Percentiles rank a stretch among this genome's conserved stretches.
phyloP scores from a whole-genome alignment of 2,329 filamentous ascomycete species.

The Stemphylium lycopersici region DNA sequence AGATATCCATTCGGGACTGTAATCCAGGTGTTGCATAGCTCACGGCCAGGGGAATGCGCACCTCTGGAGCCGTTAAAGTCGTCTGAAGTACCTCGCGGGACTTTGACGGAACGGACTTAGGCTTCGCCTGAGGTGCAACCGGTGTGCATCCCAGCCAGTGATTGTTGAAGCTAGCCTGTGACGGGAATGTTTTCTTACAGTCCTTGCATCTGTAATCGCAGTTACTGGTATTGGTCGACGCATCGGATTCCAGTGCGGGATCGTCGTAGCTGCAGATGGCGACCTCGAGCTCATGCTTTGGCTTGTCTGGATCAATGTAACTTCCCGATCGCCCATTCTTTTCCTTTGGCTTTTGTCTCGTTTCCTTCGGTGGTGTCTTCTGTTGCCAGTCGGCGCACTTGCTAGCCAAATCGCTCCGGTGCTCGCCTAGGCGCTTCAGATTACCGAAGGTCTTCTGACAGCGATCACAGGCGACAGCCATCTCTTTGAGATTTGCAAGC shows the following conservation, averaged over 20 bases:
- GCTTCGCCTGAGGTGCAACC: neutral
- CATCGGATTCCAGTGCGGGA: conserved; percentile 3
- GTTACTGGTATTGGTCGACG: conserved; percentile 12
- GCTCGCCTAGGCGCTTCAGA: conserved; percentile 10
- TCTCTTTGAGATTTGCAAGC: neutral
- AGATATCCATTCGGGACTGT: neutral
- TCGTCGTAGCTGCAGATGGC: conserved; percentile 8
- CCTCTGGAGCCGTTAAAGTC: neutral
- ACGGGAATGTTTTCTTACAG: conserved; percentile 32
- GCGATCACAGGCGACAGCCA: conserved; percentile 15
- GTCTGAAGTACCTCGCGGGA: neutral
- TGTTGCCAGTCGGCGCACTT: conserved; percentile 24
- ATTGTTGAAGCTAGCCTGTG: conserved; percentile 16
- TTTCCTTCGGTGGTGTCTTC: conserved; percentile 1
- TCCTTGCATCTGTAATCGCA: conserved; percentile 17
- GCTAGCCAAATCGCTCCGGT: conserved; percentile 18
- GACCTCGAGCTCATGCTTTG: neutral
- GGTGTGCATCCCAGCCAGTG: conserved; percentile 33
- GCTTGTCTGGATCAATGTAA: conserved; percentile 21
- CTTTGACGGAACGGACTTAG: neutral
- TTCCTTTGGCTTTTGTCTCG: too few species aligned
- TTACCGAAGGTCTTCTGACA: conserved; percentile 19
- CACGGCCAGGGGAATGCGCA: too few species aligned
- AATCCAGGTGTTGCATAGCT: neutral
- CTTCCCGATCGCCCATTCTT: neutral